phyloP scores from a whole-genome alignment of 2,329 filamentous ascomycete species.

The Xylariaceae sp. region DNA sequence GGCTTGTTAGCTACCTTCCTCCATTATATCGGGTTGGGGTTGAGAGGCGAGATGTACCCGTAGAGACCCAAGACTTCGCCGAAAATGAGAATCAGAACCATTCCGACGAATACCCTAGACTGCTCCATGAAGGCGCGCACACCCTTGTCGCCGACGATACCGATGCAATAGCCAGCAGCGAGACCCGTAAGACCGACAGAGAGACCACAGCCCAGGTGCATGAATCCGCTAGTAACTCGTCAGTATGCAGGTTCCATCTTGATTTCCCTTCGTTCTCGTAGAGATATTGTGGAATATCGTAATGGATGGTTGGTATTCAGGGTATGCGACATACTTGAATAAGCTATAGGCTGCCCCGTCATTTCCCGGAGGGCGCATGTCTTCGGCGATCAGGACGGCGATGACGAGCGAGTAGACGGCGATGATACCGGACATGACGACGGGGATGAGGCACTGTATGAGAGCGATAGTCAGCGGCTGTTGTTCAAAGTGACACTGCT shows the following conservation, averaged over 20 bases:
- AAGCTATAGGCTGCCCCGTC: slow-evolving; percentile 65
- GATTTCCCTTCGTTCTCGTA: slow-evolving; percentile 15
- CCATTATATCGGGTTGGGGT: background rate
- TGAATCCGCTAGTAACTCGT: slow-evolving; percentile 65
- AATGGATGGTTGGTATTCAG: background rate
- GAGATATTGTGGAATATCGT: background rate
- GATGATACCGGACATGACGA: slow-evolving; percentile 99
- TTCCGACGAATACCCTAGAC: slow-evolving; percentile 92
- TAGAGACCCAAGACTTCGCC: slow-evolving; percentile 96
- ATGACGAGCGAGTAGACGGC: slow-evolving; percentile 97
- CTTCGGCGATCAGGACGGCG: slow-evolving; percentile 89
- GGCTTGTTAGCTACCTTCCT: slow-evolving; percentile 24
- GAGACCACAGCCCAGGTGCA: slow-evolving; percentile 88
- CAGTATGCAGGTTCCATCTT: slow-evolving; percentile 6
- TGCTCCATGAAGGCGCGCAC: slow-evolving; percentile 96
- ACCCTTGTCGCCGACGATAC: slow-evolving; percentile 89
- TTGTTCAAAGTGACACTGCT: too few relatives aligned
- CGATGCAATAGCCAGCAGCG: slow-evolving; percentile 94
- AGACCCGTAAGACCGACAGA: slow-evolving; percentile 90
- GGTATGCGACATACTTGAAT: slow-evolving; percentile 61
- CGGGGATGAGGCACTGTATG: slow-evolving; percentile 71
- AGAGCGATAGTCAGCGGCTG: slow-evolving; percentile 3
- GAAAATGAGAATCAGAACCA: slow-evolving; percentile 98
- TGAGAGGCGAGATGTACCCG: slow-evolving; percentile 54
- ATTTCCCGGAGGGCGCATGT: slow-evolving; percentile 65